Conservation (phyloP, 495 filamentous ascomycete genomes). For the Xylaria curta region DNA sequence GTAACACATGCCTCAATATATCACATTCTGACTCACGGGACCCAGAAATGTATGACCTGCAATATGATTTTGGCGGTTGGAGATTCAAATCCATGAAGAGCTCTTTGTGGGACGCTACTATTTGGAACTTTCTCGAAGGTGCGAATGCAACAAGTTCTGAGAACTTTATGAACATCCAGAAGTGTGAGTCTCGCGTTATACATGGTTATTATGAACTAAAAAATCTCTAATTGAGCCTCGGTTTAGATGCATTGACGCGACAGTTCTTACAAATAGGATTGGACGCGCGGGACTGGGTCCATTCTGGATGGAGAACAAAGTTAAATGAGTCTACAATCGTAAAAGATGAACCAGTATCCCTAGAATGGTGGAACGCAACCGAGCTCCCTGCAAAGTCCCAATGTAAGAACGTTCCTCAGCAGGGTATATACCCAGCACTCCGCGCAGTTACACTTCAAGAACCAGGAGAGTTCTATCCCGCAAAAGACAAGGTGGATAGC, state of each 20-base stretch:
- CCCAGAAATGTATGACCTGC: not conserved
- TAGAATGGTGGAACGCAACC: not conserved
- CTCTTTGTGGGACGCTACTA: not conserved
- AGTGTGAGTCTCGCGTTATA: not conserved
- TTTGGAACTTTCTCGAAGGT: not conserved
- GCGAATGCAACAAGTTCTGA: not conserved
- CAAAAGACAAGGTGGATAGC: not conserved
- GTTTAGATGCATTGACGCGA: not conserved
- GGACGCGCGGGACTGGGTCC: not conserved
- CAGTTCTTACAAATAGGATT: constrained; percentile 8
- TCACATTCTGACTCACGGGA: not conserved
- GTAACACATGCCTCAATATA: not conserved
- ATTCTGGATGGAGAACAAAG: not conserved
- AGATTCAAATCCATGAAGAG: not conserved
- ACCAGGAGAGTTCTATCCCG: not conserved
- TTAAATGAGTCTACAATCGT: not conserved
- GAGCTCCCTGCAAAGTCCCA: not conserved
- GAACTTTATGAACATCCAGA: constrained; percentile 14
- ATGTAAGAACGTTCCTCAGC: not conserved
- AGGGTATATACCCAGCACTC: not conserved
- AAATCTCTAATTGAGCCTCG: not conserved
- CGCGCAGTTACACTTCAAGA: constrained; percentile 1
- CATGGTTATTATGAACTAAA: too few relatives aligned
- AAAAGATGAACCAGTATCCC: too few relatives aligned
- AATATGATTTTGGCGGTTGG: not conserved